Percentiles rank a stretch among this genome's conserved stretches.
Evolutionary conservation across 306 rosid genomes (phyloP).

Genomic region (Acacia crassicarpa): DNA sequence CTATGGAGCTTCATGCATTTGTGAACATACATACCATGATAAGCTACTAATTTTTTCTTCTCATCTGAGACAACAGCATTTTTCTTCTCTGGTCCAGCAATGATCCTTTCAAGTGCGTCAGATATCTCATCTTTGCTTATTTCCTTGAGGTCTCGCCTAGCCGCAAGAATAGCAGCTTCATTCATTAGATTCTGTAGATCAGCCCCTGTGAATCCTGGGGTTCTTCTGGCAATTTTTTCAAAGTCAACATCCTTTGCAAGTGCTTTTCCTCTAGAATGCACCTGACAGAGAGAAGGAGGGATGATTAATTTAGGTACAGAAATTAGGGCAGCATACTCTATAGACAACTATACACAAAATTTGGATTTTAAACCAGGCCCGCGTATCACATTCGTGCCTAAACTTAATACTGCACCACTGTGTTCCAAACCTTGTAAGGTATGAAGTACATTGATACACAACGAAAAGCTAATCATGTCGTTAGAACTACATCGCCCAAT

Average conservation of each 20-base stretch:
- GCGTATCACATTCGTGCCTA: not conserved
- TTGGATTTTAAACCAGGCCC: not conserved
- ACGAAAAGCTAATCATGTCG: not conserved
- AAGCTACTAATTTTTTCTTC: slow-evolving; percentile 91
- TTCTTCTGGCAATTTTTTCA: slow-evolving; percentile 92
- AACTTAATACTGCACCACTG: not conserved
- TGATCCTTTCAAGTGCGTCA: slow-evolving; percentile 94
- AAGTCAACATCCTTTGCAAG: slow-evolving; percentile 97
- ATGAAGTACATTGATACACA: not conserved
- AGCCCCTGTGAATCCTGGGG: slow-evolving; percentile 88
- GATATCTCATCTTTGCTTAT: slow-evolving; percentile 98
- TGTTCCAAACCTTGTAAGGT: not conserved
- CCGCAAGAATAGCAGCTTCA: slow-evolving; percentile 99
- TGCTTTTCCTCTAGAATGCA: slow-evolving; percentile 83
- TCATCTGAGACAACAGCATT: slow-evolving; percentile 96
- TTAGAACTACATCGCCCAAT: not conserved
- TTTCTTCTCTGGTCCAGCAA: slow-evolving; percentile 99
- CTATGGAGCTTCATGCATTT: not conserved
- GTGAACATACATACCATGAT: slow-evolving; percentile 36
- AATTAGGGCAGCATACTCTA: not conserved
- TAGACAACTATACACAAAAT: not conserved
- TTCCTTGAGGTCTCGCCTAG: slow-evolving; percentile 97
- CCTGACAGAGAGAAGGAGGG: slow-evolving; percentile 44
- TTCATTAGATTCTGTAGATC: slow-evolving; percentile 89
- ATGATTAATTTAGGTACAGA: slow-evolving; percentile 6